A percentile compares a stretch with the other conserved stretches of the same genome.
These are phyloP conservation scores for Prunus yedoensis DNA, from an alignment of 331 rosid species.

Conservation along the genomic window DNA sequence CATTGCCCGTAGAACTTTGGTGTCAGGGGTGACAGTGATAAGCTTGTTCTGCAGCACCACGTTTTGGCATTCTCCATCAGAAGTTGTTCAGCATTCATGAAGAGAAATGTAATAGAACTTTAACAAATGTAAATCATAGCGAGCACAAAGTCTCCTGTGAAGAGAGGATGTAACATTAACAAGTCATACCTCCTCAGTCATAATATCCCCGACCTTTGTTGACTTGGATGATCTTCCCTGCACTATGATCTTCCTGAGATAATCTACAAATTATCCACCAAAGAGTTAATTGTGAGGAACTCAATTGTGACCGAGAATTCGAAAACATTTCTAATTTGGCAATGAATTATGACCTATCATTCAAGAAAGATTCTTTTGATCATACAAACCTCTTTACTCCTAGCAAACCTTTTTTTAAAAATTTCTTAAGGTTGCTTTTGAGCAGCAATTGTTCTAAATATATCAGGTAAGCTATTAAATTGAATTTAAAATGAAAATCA, in stretches of 20 bases:
- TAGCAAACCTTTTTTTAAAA: background rate
- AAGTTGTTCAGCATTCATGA: slow-evolving; percentile 1
- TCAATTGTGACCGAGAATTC: background rate
- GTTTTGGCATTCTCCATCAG: slow-evolving; percentile 16
- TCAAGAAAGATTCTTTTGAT: background rate
- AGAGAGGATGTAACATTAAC: slow-evolving; percentile 4
- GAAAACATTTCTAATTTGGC: too few relatives aligned
- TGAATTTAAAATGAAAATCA: background rate
- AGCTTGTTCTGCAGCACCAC: slow-evolving; percentile 78
- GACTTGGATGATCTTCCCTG: slow-evolving; percentile 99
- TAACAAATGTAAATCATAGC: background rate
- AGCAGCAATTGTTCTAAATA: background rate
- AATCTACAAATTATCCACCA: slow-evolving; percentile 51
- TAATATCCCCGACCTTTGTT: slow-evolving; percentile 97
- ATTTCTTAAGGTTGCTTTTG: background rate
- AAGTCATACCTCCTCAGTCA: slow-evolving; percentile 92
- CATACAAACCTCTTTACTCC: background rate
- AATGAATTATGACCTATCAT: background rate
- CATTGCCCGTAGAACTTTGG: slow-evolving; percentile 88
- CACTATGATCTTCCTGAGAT: slow-evolving; percentile 94
- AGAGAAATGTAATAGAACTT: background rate
- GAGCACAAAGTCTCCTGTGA: background rate
- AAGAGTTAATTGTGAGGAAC: background rate
- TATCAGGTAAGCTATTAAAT: background rate
- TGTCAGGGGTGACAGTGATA: slow-evolving; percentile 83